Percentiles rank a stretch among this genome's conserved stretches.
Evolutionary conservation across 768 basidiomycete species (phyloP).

Genomic region (Boletus pseudopeckii): DNA sequence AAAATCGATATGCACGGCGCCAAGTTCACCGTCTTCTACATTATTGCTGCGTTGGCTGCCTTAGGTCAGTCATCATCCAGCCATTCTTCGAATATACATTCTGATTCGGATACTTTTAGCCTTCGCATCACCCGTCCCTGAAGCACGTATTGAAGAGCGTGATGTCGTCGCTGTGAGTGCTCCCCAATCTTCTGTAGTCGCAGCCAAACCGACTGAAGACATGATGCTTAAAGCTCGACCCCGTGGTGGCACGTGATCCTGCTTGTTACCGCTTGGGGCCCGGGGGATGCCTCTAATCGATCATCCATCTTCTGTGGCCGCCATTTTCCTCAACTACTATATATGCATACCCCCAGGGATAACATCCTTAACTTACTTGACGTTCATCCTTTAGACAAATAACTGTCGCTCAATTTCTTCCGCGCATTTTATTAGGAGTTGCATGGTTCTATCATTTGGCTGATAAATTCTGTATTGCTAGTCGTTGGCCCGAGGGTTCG

Average conservation of each 20-base stretch:
- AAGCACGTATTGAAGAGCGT: neutral
- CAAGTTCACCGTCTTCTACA: slow-evolving; percentile 28
- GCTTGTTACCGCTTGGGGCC: too few relatives aligned
- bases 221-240: slow-evolving; percentile 15
- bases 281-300: neutral
- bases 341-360: slow-evolving; percentile 1
- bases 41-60: slow-evolving; percentile 27
- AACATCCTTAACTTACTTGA: neutral
- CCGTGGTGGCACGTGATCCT: too few relatives aligned
- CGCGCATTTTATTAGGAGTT: neutral
- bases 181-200: too few relatives aligned
- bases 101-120: slow-evolving; percentile 13
- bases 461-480: slow-evolving; percentile 30
- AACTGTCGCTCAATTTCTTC: slow-evolving; percentile 2
- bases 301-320: neutral
- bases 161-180: slow-evolving; percentile 20
- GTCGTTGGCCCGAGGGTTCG: neutral
- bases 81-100: neutral
- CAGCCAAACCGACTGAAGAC: neutral
- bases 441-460: slow-evolving; percentile 15
- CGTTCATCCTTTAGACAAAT: slow-evolving; percentile 1
- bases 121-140: slow-evolving; percentile 26
- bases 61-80: slow-evolving; percentile 19
- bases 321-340: too few relatives aligned
- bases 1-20: slow-evolving; percentile 27